Percentiles rank a stretch among this genome's conserved stretches.
Evolutionary conservation across 2,329 filamentous ascomycete genomes (phyloP).

Genomic region (Magnaporthiopsis rhizophila): DNA sequence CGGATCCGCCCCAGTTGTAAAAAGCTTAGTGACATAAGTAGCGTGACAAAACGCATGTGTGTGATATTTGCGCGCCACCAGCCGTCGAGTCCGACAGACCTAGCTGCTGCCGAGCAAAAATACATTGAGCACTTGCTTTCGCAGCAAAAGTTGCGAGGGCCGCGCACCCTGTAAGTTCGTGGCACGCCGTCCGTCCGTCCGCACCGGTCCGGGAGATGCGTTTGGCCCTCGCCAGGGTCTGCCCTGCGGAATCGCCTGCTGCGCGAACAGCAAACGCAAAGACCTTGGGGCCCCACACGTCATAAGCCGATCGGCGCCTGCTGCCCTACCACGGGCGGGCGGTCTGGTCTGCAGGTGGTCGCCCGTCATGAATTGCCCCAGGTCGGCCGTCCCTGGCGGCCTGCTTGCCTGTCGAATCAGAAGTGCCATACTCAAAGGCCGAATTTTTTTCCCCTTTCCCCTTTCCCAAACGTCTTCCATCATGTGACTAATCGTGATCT

Average conservation of each 20-base stretch:
- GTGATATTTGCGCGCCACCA: background rate
- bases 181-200: background rate
- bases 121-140: background rate
- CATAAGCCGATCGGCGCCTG: background rate
- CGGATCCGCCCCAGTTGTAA: background rate
- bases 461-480: background rate
- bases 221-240: background rate
- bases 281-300: background rate
- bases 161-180: background rate
- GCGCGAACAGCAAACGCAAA: background rate
- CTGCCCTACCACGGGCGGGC: background rate
- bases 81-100: background rate
- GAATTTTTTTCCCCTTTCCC: no score
- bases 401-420: background rate
- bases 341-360: background rate
- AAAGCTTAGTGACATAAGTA: background rate
- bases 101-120: background rate
- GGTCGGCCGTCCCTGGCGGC: background rate
- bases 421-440: background rate
- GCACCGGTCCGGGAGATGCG: background rate
- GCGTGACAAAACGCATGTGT: background rate
- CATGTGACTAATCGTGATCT: background rate
- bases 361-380: background rate
- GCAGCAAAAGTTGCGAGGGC: background rate
- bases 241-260: background rate